Evolutionary conservation across 805 yeast species (phyloP), one percentile per base, ranked within the genome.

Genomic region (Candida parachauliodes): DNA sequence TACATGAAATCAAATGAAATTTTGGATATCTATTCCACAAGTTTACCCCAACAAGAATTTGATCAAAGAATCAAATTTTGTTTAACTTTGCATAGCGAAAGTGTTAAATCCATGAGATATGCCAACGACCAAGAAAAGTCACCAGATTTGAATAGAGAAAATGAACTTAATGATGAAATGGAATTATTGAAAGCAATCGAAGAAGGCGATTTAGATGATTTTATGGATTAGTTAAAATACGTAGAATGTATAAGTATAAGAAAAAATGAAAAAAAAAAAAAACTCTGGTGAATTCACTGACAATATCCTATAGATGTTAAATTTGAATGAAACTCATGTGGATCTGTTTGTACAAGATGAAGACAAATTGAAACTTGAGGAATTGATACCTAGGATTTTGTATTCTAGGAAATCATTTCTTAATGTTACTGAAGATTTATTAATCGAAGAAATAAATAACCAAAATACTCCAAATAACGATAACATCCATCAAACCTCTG

Each of bases 61-160:
- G 89, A 91, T 65, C 95, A 88, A 60, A 83, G 99, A 71, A 91
- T 93, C 60, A 79, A 79, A 51, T 94, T 93, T 62, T 91, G 96
- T 55, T 83, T 88, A 65, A 76, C 83, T 32, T 73, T 91, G 48
- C 95, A 91, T 65, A 88, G 88, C 50, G 97, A 91, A 52, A 79
- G 87, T 59, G 94, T 91, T 42, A 85, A 87, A 65, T 88, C 95
- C 7, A 88, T 93, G 97, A 78, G 97, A 52, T 93, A 87, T 62
- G 95, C 96, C 8, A 51, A 57, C 25, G 69, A 65, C 43, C 50
- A 50, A 34, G 62, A 59, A 27, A 61, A 63, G 46, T 41, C 45
- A 9, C 3, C 4, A 2, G 68, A 62, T 20, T 47, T 48, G 34
- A 50, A 50, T 27, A 59, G 54, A 37, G 54, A 46, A 34, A 52